Evolutionary conservation across 306 rosid genomes (phyloP).

Genomic region (Cucumis melo): DNA sequence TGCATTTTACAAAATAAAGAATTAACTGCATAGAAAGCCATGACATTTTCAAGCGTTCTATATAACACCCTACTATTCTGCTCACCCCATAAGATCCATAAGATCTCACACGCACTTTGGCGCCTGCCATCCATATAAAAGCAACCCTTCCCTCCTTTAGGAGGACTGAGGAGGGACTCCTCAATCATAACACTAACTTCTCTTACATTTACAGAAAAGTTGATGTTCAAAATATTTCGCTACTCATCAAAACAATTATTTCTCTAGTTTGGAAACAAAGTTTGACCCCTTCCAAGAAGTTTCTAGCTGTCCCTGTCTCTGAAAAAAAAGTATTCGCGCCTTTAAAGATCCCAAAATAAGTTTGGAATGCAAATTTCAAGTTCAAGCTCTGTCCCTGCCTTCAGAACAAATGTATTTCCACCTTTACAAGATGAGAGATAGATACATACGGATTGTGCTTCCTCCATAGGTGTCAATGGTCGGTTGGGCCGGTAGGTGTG

Average conservation of each 20-base stretch:
- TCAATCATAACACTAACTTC: background rate
- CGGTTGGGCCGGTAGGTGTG: constrained; percentile 78
- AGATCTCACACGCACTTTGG: no score
- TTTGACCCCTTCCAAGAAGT: background rate
- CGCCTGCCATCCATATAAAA: no score
- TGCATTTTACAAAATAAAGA: background rate
- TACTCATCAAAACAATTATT: background rate
- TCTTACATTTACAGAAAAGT: background rate
- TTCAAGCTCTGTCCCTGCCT: background rate
- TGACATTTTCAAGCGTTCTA: background rate
- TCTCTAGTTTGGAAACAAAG: background rate
- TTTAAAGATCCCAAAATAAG: constrained; percentile 7
- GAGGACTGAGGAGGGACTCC: no score
- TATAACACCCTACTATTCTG: no score
- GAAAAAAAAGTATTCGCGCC: background rate
- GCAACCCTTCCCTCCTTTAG: no score
- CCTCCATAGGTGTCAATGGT: constrained; percentile 55
- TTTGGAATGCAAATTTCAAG: background rate
- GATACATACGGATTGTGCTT: constrained; percentile 53
- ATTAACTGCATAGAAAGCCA: background rate
- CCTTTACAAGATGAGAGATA: constrained; percentile 7
- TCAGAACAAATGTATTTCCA: background rate
- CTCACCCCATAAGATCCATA: no score
- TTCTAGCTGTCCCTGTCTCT: background rate
- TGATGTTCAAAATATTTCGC: background rate